Base-by-base conservation (phyloP, 208 protist species). In the Leishmania gerbilli region DNA sequence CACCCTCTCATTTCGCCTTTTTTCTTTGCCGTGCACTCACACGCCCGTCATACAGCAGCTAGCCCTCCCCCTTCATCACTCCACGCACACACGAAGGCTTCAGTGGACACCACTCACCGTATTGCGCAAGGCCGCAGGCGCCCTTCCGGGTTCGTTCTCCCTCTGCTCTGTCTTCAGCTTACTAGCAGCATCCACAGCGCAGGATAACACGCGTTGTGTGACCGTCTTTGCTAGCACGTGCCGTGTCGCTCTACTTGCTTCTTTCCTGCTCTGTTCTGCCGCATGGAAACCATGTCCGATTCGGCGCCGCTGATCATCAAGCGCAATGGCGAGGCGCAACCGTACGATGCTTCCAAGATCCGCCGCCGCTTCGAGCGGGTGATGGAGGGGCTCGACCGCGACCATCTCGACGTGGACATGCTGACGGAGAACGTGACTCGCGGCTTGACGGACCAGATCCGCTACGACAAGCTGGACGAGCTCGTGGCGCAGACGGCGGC, bases 401-500 rank as follows among this genome's bases (percentile, higher is more conserved):
- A 89, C 31, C 74, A 91, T 77, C 83, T 98, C 40, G 89, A 97
- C 68, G 65, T 98, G 45, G 83, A 90, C 53, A 86, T 87, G 64
- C 83, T 99, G 24, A 91, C 91, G 3, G 88, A 99, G 79, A 99
- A 97, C 34, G 95, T 99, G 13, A 87, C 89, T 24, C 81, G 83
- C 62, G 98, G 98, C 64, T 80, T 99, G 27, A 97, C 93, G 67
- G 84, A 93, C 62, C 89, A 92, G 69, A 98, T 99, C 24, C 90
- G 92, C 13, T 98, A 96, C 3, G 76, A 81, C 17, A 88, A 99
- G 79, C 89, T 99, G 45, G 98, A 99, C 80, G 95, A 99, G 77
- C 93, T 99, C 0, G 84, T 99, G 2, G 95, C 98, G 27, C 98
- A 99, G 87, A 99, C 99, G 31, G 95, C 98, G 19, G 99, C 99